Evolutionary conservation across 495 filamentous ascomycete species (phyloP), one percentile per base, ranked within the genome.

Genomic region (Parachaetomium inaequale): DNA sequence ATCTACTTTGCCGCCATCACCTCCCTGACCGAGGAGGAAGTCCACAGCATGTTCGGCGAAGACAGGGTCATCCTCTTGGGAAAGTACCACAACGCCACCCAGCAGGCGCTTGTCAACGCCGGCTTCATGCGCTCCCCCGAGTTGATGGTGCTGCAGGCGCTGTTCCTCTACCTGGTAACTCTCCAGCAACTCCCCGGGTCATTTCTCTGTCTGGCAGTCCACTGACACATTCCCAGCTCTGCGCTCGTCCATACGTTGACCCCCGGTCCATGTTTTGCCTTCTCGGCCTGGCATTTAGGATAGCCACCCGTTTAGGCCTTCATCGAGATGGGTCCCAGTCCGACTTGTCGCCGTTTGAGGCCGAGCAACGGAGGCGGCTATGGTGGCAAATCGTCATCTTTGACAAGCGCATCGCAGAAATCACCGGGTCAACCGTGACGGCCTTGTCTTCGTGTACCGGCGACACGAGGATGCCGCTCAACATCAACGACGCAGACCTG

Each of bases 301-400:
- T 89, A 26, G 87, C 82, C 2, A 87, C 90, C 68, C 82, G 85
- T 11, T 73, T 90, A 25, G 87, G 82, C 23, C 79, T 91, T 26
- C 86, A 92, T 59, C 75, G 85, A 23, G 88, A 91, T 63, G 86
- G 84, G 4, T 70, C 75, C 40, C 80, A 82, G 61, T 85, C 84
- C 52, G 76, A 77, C n/a, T 74, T 89, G 2, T 79, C 85, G 0
- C 82, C 85, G 4, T 89, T 90, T 66, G 87, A 91, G 57, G 80
- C 82, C 2, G 88, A 92, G 72, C 81, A 85, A 70, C 78, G 88
- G 19, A 74, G 87, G 52, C 78, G 88, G 23, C 69, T 91, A 5
- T 92, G 88, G 88, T 90, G 87, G 87, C 86, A 87, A 66, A 74
- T 90, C 8, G 81, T 83, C 57, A 75, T 82, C 23, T 79, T 90